Evolutionary conservation across 2,329 filamentous ascomycete genomes (phyloP), one percentile per base, ranked within the genome.

Genomic region (Zalaria sp.): DNA sequence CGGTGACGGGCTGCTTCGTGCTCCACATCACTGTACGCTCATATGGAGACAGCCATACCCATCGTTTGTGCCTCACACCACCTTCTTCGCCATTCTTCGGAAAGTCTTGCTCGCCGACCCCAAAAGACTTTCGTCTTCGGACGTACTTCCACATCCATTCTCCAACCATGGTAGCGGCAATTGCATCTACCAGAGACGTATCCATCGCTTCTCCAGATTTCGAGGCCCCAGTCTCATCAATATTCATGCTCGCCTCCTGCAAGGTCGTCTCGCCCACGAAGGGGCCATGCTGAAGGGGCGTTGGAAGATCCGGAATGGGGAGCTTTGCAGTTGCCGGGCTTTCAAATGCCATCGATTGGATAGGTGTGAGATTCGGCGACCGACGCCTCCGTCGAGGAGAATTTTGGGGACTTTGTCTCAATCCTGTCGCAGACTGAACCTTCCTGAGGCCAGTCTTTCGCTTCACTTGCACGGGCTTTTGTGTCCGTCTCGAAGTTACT

Each of bases 11-110:
- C 63, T 98, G 91, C 69, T 93, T 95, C 70, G 83, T 93, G 62
- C 89, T 95, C 91, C 91, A 98, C 61, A 98, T 84, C 46, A 98
- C 89, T 8, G 89, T 82, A 47, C 88, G 75, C 63, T 98, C 91
- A 56, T 98, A 96, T 3, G 91, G 91, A 11, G 89, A 91, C 48
- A 98, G 74, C 91, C 91, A 98, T 2, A 98, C 91, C 91, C 91
- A 98, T 59, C 91, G 75, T 66, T 88, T 95, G 60, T 98, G 91
- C 27, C 91, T 66, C 4, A 73, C 82, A 26, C 72, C 77, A 31
- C 73, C 72, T 46, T 71, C 73, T 49, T 72, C 76, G 25, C 67
- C 71, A 28, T 60, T 54, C 25, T 54, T 49, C 34, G 57, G 53
- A 7, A 47, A 49, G 6, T 49, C 46, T 34, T 83, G 81, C 36